These are phyloP conservation scores for Phaffia tasmanica DNA, from an alignment of 768 basidiomycete species.

Conservation along the genomic window DNA sequence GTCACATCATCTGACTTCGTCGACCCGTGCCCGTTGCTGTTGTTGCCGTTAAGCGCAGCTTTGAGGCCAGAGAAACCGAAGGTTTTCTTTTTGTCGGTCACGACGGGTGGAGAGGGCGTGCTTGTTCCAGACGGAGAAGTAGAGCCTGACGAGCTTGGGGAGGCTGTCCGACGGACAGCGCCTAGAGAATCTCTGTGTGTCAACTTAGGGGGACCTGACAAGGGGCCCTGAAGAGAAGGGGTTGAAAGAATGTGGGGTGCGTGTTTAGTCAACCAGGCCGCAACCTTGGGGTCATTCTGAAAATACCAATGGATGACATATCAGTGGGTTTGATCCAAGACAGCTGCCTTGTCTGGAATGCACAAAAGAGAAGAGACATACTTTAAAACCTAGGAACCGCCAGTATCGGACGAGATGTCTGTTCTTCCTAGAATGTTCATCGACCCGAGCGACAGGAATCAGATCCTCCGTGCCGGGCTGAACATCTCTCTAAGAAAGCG, in stretches of 20 bases:
- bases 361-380: background rate
- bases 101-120: constrained; percentile 1
- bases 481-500: background rate
- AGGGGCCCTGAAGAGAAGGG: background rate
- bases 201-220: background rate
- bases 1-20: constrained; percentile 14
- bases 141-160: constrained; percentile 5
- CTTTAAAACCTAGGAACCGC: constrained; percentile 28
- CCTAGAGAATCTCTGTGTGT: constrained; percentile 23
- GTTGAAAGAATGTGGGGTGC: constrained; percentile 18
- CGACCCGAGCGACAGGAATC: constrained; percentile 27
- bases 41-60: constrained; percentile 6
- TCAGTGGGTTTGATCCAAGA: background rate
- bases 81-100: constrained; percentile 8
- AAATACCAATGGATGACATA: background rate
- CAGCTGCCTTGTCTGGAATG: too few species aligned
- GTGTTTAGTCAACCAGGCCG: constrained; percentile 4
- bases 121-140: background rate
- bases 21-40: background rate
- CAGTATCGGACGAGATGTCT: constrained; percentile 24
- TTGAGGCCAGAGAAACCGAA: constrained; percentile 8
- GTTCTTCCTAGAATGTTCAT: constrained; percentile 6
- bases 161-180: constrained; percentile 11
- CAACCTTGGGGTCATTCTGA: constrained; percentile 15
- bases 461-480: constrained; percentile 13